Conservation (phyloP, 2,329 filamentous ascomycete species). For the Neofusicoccum ribis region DNA sequence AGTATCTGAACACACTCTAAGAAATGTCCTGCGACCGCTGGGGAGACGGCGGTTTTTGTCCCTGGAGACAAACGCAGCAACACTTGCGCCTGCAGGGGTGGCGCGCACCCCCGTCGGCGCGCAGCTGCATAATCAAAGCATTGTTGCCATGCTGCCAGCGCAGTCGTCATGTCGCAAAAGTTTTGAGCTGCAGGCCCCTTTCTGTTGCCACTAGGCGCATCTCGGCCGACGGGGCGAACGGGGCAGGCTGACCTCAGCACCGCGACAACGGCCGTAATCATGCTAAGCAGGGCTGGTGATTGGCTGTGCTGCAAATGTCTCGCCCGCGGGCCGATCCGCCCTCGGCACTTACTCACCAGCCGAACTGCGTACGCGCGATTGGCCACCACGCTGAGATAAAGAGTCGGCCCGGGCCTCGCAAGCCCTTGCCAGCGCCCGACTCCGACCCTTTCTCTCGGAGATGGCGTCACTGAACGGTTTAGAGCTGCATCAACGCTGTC, state of each 20-base stretch:
- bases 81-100: not conserved
- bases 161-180: not conserved
- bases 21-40: not conserved
- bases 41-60: not conserved
- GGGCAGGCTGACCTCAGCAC: too few relatives aligned
- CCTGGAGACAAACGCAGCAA: too few relatives aligned
- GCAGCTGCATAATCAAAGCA: constrained; percentile 3
- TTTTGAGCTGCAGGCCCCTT: not conserved
- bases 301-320: not conserved
- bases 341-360: not conserved
- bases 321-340: constrained; percentile 2
- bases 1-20: not conserved
- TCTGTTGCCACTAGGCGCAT: not conserved
- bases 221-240: not conserved
- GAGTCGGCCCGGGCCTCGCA: not conserved
- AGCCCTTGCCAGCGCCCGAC: not conserved
- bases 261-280: not conserved
- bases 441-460: not conserved
- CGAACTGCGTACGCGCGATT: not conserved
- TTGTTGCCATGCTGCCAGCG: not conserved
- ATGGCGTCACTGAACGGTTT: not conserved
- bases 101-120: not conserved
- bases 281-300: not conserved
- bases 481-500: not conserved
- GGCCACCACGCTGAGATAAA: not conserved